Percentiles rank a stretch among this genome's conserved stretches.
Evolutionary conservation across 768 basidiomycete genomes (phyloP).

Genomic region (Pholiota conissans): DNA sequence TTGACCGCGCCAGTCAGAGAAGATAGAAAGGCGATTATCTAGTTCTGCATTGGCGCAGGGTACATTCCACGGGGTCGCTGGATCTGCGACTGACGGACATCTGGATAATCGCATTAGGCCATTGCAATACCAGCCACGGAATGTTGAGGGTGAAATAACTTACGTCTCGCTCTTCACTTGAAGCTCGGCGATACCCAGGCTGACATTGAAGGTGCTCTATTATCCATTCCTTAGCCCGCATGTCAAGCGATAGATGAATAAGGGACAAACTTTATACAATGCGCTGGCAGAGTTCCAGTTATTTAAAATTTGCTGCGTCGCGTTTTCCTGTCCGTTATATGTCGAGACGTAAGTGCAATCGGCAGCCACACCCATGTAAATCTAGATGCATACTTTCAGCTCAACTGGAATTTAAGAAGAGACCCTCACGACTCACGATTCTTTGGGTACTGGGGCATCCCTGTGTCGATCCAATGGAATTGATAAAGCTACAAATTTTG

Average conservation of each 20-base stretch:
- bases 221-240: slow-evolving; percentile 3
- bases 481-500: slow-evolving; percentile 53
- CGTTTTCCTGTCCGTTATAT: slow-evolving; percentile 64
- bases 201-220: slow-evolving; percentile 78
- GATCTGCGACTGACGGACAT: slow-evolving; percentile 59
- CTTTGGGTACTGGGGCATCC: slow-evolving; percentile 77
- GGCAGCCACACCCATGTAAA: slow-evolving; percentile 86
- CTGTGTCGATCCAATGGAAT: slow-evolving; percentile 61
- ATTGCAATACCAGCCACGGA: background rate
- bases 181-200: slow-evolving; percentile 80
- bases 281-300: slow-evolving; percentile 79
- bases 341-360: slow-evolving; percentile 77
- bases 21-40: slow-evolving; percentile 71
- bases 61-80: slow-evolving; percentile 71
- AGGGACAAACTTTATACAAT: slow-evolving; percentile 57
- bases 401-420: no score
- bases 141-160: slow-evolving; percentile 13
- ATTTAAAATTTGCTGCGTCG: slow-evolving; percentile 72
- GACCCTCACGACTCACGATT: slow-evolving; percentile 67
- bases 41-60: slow-evolving; percentile 59
- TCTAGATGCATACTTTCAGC: slow-evolving; percentile 24
- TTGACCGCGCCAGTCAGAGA: slow-evolving; percentile 79
- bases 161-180: slow-evolving; percentile 64
- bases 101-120: slow-evolving; percentile 26
- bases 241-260: background rate